A percentile compares a stretch with the other conserved stretches of the same genome.
phyloP scores from a whole-genome alignment of 768 basidiomycete genomes.

The Psilocybe azurescens region DNA sequence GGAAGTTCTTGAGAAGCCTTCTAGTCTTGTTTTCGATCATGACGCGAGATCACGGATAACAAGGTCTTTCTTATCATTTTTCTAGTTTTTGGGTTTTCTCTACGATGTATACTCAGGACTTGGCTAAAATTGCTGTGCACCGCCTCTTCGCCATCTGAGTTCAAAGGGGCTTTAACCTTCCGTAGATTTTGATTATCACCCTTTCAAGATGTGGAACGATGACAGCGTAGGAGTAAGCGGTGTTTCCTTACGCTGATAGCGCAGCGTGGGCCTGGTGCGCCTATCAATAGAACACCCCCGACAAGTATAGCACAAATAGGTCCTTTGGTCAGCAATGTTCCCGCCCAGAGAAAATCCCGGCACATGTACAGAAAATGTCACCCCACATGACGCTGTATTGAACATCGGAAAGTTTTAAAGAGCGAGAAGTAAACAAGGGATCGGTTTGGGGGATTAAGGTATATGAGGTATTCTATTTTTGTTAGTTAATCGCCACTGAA shows the following conservation, averaged over 20 bases:
- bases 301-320: too few species aligned
- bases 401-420: neutral
- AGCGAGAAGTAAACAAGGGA: neutral
- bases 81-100: neutral
- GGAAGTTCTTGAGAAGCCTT: neutral
- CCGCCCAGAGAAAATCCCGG: neutral
- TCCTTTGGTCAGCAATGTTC: too few species aligned
- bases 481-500: too few species aligned
- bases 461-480: too few species aligned
- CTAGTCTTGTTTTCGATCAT: neutral
- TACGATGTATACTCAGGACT: neutral
- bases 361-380: neutral
- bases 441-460: too few species aligned
- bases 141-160: neutral
- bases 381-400: neutral
- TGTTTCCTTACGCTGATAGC: neutral
- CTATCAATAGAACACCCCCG: neutral
- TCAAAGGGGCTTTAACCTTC: neutral
- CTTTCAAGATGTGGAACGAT: neutral
- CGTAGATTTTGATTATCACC: neutral
- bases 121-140: neutral
- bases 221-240: conserved; percentile 12
- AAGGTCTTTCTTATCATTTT: neutral
- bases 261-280: neutral
- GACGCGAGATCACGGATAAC: neutral